Evolutionary conservation across 345 rosid genomes (phyloP).

Genomic region (Conringia planisiliqua): DNA sequence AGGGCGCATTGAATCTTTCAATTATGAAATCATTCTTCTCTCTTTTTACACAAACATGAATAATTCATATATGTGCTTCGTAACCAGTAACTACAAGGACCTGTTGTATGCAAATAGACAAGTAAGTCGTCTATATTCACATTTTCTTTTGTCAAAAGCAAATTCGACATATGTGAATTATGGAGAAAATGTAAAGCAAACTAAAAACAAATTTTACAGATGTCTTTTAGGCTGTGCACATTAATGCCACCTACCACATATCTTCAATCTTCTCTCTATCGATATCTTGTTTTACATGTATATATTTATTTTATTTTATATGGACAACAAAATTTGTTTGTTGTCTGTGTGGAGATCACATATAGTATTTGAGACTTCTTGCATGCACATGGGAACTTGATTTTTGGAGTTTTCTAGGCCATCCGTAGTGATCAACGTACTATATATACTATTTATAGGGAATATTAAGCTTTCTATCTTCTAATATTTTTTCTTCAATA

Average conservation of each 20-base stretch:
- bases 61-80: not conserved
- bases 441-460: not conserved
- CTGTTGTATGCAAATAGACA: not conserved
- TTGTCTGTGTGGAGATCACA: constrained; percentile 11
- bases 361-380: not conserved
- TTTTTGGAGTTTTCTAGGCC: constrained; percentile 10
- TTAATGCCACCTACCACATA: constrained; percentile 2
- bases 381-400: constrained; percentile 20
- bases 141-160: not conserved
- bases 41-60: not conserved
- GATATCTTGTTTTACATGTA: not conserved
- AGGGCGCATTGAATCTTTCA: not conserved
- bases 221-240: not conserved
- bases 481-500: not conserved
- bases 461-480: not conserved
- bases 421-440: not conserved
- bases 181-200: constrained; percentile 4
- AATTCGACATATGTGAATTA: not conserved
- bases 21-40: not conserved
- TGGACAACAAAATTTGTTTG: constrained; percentile 11
- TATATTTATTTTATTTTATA: not conserved
- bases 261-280: not conserved
- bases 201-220: not conserved
- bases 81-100: not conserved
- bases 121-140: not conserved